Conservation (phyloP, 768 basidiomycete genomes). For the Leccinum disarticulatum region DNA sequence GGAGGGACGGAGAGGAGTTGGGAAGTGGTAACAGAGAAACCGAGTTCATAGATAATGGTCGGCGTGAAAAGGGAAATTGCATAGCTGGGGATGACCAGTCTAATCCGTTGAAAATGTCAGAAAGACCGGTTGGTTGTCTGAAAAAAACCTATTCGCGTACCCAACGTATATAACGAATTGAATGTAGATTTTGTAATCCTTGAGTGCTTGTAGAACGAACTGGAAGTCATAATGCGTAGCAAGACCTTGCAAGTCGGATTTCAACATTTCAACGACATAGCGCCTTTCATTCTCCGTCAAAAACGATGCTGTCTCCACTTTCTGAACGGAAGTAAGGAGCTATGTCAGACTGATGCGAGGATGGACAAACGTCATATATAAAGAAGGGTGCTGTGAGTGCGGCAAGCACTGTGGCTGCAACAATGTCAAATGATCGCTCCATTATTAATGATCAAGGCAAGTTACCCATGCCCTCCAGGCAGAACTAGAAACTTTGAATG, state of each 20-base stretch:
- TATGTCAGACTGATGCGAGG: background rate
- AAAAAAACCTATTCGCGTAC: slow-evolving; percentile 15
- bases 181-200: slow-evolving; percentile 41
- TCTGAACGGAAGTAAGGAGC: slow-evolving; percentile 7
- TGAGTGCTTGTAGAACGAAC: slow-evolving; percentile 49
- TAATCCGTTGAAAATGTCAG: slow-evolving; percentile 17
- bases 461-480: slow-evolving; percentile 29
- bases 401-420: slow-evolving; percentile 10
- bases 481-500: slow-evolving; percentile 25
- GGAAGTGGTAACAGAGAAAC: slow-evolving; percentile 49
- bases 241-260: slow-evolving; percentile 42
- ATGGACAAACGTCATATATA: slow-evolving; percentile 47
- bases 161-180: slow-evolving; percentile 39
- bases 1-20: slow-evolving; percentile 49
- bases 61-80: slow-evolving; percentile 48
- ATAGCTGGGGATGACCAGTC: slow-evolving; percentile 44
- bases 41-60: slow-evolving; percentile 47
- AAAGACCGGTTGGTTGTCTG: background rate
- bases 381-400: slow-evolving; percentile 39
- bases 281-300: slow-evolving; percentile 40
- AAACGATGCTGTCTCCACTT: slow-evolving; percentile 15
- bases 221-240: slow-evolving; percentile 43
- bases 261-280: slow-evolving; percentile 40
- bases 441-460: background rate
- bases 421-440: background rate